Base-by-base conservation (phyloP, 2,329 filamentous ascomycete genomes). In the Alternaria infectoria region DNA sequence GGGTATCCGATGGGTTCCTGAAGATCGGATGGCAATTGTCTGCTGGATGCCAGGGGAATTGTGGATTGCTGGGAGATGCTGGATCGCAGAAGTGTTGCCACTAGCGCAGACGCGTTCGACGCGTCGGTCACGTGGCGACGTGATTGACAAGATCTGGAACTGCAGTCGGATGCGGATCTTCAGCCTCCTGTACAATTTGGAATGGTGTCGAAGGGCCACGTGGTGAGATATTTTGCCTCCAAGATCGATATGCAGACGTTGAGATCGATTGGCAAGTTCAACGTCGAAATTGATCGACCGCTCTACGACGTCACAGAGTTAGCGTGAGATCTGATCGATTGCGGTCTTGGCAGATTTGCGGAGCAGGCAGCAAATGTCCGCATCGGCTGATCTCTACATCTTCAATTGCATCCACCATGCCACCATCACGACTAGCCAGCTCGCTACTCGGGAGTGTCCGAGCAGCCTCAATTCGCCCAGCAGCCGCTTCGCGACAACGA, bases 401-500 rank as follows among this genome's bases (percentile, higher is more conserved):
- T 49, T 47, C 55, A 61, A 55, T 59, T 21, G 30, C 54, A 46
- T 46, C 44, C 68, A 65, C 67, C 64, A 80, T 80, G 78, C 62
- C 72, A 57, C 61, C 75, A 63, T 43, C 65, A 61, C 72, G 74
- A 61, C 61, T 74, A 54, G 62, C 72, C 25, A 74, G 63, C 45
- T 64, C 71, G 9, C 49, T 74, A 26, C 58, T 75, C 59, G 64
- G 73, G 45, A 70, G 68, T 26, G 67, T 73, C 61, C 74, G 73
- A 64, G 51, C 67, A 61, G 58, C 72, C 45, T 67, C 72, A 62
- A 40, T 45, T 32, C 70, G 72, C 46, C 63, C 65, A 8, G 49
- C 60, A 46, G 62, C 65, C 32, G 30, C 57, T 10, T 65, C 64
- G 54, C 59, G 66, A 56, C 74, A 74, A 54, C 65, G 52, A 54